Percentiles rank a stretch among this genome's conserved stretches.
Conservation (phyloP, 192 early-diverging fungal genomes). For the Entrophospora sp. region DNA sequence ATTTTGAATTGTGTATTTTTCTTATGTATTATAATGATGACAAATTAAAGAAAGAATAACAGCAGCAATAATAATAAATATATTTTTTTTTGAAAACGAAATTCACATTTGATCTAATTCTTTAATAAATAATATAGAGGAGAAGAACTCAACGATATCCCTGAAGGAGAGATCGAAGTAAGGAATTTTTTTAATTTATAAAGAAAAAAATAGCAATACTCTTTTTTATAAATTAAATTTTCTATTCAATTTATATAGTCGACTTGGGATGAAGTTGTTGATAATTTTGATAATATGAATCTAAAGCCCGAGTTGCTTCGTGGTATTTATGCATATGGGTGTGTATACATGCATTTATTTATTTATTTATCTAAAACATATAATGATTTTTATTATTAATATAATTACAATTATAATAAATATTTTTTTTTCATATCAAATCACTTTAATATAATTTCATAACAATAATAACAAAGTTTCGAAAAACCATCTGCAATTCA, state of each 20-base stretch:
- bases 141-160: conserved; percentile 4
- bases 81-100: too few relatives aligned
- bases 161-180: conserved; percentile 15
- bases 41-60: too few relatives aligned
- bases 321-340: conserved; percentile 98
- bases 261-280: conserved; percentile 92
- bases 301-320: conserved; percentile 84
- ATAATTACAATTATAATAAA: background rate
- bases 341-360: too few relatives aligned
- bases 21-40: background rate
- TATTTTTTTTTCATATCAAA: background rate
- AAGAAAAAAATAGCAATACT: background rate
- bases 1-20: too few relatives aligned
- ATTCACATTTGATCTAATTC: background rate
- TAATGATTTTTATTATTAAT: background rate
- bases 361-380: background rate
- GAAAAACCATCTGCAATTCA: conserved; percentile 96
- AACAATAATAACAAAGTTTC: too few relatives aligned
- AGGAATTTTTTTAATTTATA: background rate
- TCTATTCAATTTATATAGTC: conserved; percentile 38
- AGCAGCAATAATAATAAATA: too few relatives aligned
- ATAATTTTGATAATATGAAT: conserved; percentile 95
- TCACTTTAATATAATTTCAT: too few relatives aligned
- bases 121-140: background rate
- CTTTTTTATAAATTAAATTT: background rate